Conservation (phyloP, 306 rosid species). For the Glycine latifolia region DNA sequence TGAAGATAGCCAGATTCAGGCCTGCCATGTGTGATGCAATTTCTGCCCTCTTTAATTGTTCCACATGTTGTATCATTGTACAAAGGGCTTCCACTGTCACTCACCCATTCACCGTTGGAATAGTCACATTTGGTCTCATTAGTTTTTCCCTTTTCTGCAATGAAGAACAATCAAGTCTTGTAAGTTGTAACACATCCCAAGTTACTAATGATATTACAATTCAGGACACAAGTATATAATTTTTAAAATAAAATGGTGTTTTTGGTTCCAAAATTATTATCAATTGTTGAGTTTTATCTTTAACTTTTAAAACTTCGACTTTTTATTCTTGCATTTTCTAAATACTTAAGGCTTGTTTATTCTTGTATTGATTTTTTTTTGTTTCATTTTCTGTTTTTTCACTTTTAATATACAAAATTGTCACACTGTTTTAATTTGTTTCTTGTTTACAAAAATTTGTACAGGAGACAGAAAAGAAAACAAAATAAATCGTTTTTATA, state of each 20-base stretch:
- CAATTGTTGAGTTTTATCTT: background rate
- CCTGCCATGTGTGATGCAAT: slow-evolving; percentile 81
- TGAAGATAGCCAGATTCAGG: slow-evolving; percentile 66
- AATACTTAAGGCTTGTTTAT: background rate
- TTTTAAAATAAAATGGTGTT: background rate
- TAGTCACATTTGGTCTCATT: slow-evolving; percentile 66
- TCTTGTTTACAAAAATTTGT: too few species aligned
- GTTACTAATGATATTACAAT: background rate
- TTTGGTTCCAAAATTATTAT: background rate
- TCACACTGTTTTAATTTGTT: too few species aligned
- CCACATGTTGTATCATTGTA: slow-evolving; percentile 84
- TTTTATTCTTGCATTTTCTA: background rate
- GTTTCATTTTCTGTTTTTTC: too few species aligned
- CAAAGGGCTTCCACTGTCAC: slow-evolving; percentile 63
- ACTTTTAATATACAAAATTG: too few species aligned
- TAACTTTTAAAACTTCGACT: background rate
- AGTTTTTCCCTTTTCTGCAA: slow-evolving; percentile 57
- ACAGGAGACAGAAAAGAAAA: too few species aligned
- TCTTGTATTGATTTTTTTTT: too few species aligned
- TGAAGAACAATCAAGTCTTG: slow-evolving; percentile 15
- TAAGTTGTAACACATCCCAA: background rate
- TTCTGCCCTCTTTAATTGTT: slow-evolving; percentile 77
- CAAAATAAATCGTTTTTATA: too few species aligned
- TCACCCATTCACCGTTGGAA: slow-evolving; percentile 73
- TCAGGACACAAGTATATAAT: background rate